Percentiles rank a stretch among this genome's conserved stretches.
These are phyloP conservation scores for Hygrocybe punicea DNA, from an alignment of 768 basidiomycete species.

Conservation along the genomic window DNA sequence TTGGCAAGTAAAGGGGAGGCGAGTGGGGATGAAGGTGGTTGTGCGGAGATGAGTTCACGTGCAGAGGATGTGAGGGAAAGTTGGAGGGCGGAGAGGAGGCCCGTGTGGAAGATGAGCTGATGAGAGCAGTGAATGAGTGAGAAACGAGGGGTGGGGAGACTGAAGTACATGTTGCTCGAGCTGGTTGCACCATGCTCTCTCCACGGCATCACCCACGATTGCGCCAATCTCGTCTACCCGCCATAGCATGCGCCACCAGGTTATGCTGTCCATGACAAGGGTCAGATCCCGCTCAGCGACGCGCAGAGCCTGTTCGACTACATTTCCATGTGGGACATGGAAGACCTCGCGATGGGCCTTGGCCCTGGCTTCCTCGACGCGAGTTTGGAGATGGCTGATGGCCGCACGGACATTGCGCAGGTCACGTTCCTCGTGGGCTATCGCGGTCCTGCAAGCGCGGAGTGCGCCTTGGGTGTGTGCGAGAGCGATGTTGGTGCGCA, in stretches of 20 bases:
- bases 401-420: slow-evolving; percentile 35
- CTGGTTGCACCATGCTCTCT: slow-evolving; percentile 42
- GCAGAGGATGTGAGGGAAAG: slow-evolving; percentile 40
- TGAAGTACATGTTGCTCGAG: slow-evolving; percentile 49
- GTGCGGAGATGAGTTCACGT: slow-evolving; percentile 39
- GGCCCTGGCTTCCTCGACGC: slow-evolving; percentile 40
- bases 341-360: slow-evolving; percentile 39
- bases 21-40: slow-evolving; percentile 36
- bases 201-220: slow-evolving; percentile 37
- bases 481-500: slow-evolving; percentile 28
- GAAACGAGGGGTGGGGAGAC: not conserved
- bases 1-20: slow-evolving; percentile 60
- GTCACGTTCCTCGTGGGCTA: slow-evolving; percentile 32
- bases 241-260: slow-evolving; percentile 47
- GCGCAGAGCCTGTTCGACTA: slow-evolving; percentile 37
- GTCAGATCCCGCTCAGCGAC: slow-evolving; percentile 39
- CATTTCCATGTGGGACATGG: slow-evolving; percentile 12
- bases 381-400: slow-evolving; percentile 36
- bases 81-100: slow-evolving; percentile 52
- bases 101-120: slow-evolving; percentile 64
- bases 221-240: slow-evolving; percentile 46
- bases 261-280: slow-evolving; percentile 40
- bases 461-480: slow-evolving; percentile 42
- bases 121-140: not conserved
- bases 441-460: slow-evolving; percentile 31